Evolutionary conservation across 495 filamentous ascomycete species (phyloP).

Genomic region (Aspergillus homomorphus): DNA sequence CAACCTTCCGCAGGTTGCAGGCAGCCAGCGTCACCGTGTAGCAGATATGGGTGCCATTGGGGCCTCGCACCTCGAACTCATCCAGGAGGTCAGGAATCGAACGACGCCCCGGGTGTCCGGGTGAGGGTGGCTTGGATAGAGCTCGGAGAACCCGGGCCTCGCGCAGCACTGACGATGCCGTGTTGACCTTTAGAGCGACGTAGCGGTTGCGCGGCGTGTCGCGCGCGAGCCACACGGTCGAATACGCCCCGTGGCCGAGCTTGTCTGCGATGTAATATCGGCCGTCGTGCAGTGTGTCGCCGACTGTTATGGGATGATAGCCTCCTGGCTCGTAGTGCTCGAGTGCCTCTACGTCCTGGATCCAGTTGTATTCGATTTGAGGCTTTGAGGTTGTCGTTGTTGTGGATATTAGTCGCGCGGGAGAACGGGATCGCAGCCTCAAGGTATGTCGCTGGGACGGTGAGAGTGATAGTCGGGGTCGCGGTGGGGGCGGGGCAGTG

Average conservation of each 20-base stretch:
- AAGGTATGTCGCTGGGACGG: too few relatives aligned
- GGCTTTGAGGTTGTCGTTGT: too few relatives aligned
- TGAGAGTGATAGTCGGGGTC: too few relatives aligned
- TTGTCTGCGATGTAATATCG: conserved; percentile 50
- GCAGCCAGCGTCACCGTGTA: conserved; percentile 21
- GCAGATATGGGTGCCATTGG: conserved; percentile 29
- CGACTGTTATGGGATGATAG: conserved; percentile 47
- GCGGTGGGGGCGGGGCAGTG: too few relatives aligned
- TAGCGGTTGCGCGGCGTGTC: conserved; percentile 35
- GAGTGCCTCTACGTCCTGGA: conserved; percentile 29
- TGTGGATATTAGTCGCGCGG: too few relatives aligned
- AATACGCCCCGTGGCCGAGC: conserved; percentile 48
- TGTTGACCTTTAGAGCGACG: conserved; percentile 31
- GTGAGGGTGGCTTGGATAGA: conserved; percentile 16
- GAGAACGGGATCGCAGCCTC: too few relatives aligned
- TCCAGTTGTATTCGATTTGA: conserved; percentile 31
- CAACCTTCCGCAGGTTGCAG: conserved; percentile 27
- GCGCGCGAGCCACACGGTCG: conserved; percentile 54
- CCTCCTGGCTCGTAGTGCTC: conserved; percentile 33
- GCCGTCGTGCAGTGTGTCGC: conserved; percentile 27
- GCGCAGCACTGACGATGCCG: conserved; percentile 17
- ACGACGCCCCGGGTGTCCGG: conserved; percentile 14
- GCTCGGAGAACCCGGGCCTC: conserved; percentile 24
- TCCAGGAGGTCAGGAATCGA: conserved; percentile 18
- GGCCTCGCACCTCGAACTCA: conserved; percentile 28